These are phyloP conservation scores for Skeletonema grethae DNA, from an alignment of 108 stramenopile species.

Conservation along the genomic window DNA sequence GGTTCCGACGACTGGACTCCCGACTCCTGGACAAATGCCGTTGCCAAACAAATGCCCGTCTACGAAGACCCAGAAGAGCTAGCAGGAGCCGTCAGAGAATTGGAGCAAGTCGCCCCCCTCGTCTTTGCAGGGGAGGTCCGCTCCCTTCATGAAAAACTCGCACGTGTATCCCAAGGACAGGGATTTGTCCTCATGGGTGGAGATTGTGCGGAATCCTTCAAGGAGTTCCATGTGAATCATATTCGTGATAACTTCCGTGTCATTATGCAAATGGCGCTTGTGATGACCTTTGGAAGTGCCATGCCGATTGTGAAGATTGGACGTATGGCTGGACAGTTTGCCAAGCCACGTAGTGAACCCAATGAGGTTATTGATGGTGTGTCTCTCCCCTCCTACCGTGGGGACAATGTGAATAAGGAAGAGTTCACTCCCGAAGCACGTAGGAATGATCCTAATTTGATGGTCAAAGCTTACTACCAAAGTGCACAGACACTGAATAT, in stretches of 20 bases:
- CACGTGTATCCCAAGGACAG: conserved; percentile 92
- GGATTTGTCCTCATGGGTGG: conserved; percentile 99
- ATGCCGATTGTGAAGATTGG: conserved; percentile 97
- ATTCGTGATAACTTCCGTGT: conserved; percentile 95
- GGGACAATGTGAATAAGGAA: conserved; percentile 96
- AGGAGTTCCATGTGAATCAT: conserved; percentile 94
- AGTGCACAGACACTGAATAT: conserved; percentile 96
- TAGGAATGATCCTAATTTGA: conserved; percentile 79
- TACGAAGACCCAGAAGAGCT: conserved; percentile 79
- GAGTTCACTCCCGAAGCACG: conserved; percentile 92
- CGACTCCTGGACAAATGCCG: conserved; percentile 68
- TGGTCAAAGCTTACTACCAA: conserved; percentile 92
- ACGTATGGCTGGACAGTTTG: conserved; percentile 98
- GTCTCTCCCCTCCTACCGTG: conserved; percentile 91
- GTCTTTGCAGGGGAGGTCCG: conserved; percentile 95
- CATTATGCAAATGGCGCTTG: conserved; percentile 93
- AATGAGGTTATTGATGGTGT: conserved; percentile 87
- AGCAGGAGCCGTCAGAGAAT: conserved; percentile 50
- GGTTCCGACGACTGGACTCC: conserved; percentile 61
- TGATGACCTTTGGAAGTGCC: conserved; percentile 94
- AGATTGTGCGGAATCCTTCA: conserved; percentile 97
- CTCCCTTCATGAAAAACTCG: conserved; percentile 88
- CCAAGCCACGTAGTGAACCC: conserved; percentile 95
- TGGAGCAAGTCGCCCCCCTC: conserved; percentile 73
- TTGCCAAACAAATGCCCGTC: conserved; percentile 80